phyloP scores from a whole-genome alignment of 345 rosid genomes.

The Citrus unshiu region DNA sequence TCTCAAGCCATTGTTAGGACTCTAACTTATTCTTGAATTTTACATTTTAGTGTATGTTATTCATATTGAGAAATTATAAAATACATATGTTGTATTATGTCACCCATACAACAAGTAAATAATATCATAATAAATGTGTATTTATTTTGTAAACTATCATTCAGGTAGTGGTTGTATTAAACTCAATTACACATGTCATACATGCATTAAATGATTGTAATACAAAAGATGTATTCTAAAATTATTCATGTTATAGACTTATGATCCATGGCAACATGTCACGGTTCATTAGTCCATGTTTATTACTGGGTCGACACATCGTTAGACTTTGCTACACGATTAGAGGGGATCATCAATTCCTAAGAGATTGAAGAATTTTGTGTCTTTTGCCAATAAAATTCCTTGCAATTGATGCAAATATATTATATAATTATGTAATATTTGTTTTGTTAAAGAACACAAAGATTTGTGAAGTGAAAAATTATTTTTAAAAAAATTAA shows the following conservation, averaged over 20 bases:
- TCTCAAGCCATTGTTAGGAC: rapidly evolving
- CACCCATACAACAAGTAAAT: too few relatives aligned
- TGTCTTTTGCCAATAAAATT: background rate
- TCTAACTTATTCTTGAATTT: background rate
- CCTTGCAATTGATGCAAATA: background rate
- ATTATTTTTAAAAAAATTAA: too few relatives aligned
- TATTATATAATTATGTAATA: background rate
- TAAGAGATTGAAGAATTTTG: background rate
- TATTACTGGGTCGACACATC: background rate
- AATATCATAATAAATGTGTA: too few relatives aligned
- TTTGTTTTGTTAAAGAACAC: background rate
- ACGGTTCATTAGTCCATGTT: background rate
- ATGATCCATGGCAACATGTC: background rate
- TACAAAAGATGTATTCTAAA: too few relatives aligned
- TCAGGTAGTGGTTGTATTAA: too few relatives aligned
- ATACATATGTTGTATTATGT: too few relatives aligned
- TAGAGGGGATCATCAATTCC: background rate
- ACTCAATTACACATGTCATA: too few relatives aligned
- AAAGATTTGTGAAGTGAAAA: too few relatives aligned
- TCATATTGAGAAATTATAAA: too few relatives aligned
- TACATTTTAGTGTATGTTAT: too few relatives aligned
- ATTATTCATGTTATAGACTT: background rate
- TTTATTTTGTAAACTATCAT: too few relatives aligned
- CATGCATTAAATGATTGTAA: too few relatives aligned
- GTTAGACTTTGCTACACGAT: background rate